Evolutionary conservation across 768 basidiomycete genomes (phyloP).

Genomic region (Termitomyces sp.): DNA sequence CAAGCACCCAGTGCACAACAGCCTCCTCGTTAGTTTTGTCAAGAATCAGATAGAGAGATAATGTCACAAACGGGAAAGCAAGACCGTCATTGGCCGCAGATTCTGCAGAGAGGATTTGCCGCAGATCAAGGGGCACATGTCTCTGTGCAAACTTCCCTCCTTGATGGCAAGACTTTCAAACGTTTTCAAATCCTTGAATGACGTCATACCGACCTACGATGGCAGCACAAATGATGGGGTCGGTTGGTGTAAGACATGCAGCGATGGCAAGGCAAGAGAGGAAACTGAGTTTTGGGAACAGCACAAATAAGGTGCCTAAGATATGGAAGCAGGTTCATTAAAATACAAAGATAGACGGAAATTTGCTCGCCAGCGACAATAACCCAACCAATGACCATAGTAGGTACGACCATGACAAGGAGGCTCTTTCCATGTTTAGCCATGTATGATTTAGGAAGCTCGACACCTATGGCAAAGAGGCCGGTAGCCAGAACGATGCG

Average conservation of each 20-base stretch:
- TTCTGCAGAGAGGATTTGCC: conserved; percentile 80
- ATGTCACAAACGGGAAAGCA: conserved; percentile 85
- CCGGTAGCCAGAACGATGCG: conserved; percentile 73
- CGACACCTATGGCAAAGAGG: conserved; percentile 93
- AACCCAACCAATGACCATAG: conserved; percentile 83
- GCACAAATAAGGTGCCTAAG: conserved; percentile 54
- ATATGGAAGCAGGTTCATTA: too few species aligned
- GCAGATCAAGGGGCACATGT: conserved; percentile 68
- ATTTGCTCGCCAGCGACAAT: conserved; percentile 52
- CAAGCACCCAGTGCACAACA: conserved; percentile 77
- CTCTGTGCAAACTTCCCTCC: conserved; percentile 65
- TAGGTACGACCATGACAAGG: conserved; percentile 68
- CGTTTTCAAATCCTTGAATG: background rate
- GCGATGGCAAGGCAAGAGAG: conserved; percentile 80
- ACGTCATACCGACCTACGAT: conserved; percentile 51
- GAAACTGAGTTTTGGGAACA: conserved; percentile 70
- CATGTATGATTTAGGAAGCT: conserved; percentile 85
- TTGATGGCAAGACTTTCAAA: conserved; percentile 16
- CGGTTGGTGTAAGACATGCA: conserved; percentile 89
- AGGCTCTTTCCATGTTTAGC: conserved; percentile 69
- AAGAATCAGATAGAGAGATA: conserved; percentile 80
- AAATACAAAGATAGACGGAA: background rate
- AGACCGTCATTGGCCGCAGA: conserved; percentile 94
- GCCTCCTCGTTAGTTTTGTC: conserved; percentile 59
- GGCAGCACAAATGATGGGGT: conserved; percentile 87